Percentiles rank a stretch among this genome's conserved stretches.
Conservation (phyloP, 2,329 filamentous ascomycete genomes). For the Xylaria arbuscula region DNA sequence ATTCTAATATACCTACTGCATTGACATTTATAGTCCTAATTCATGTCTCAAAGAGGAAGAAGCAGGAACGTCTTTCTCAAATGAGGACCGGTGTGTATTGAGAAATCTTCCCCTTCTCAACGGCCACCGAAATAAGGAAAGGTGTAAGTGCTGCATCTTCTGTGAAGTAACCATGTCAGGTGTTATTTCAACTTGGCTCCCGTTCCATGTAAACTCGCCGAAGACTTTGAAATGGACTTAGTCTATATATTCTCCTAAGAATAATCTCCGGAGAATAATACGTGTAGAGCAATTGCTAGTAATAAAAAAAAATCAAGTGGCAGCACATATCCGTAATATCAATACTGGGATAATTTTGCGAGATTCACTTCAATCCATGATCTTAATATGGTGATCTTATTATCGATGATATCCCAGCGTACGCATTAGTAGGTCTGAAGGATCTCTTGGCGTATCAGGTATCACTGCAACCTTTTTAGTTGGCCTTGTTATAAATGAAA, state of each 20-base stretch:
- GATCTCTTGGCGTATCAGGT: conserved; percentile 40
- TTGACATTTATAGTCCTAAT: conserved; percentile 2
- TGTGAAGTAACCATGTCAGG: not conserved
- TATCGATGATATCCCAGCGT: no score
- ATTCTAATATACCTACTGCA: conserved; percentile 15
- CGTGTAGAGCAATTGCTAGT: no score
- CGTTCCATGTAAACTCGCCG: no score
- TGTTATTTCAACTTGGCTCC: not conserved
- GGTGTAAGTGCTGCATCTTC: conserved; percentile 3
- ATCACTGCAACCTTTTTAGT: conserved; percentile 16
- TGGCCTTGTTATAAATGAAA: conserved; percentile 20
- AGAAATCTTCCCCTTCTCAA: not conserved
- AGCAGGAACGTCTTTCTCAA: conserved; percentile 18
- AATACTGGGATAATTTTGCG: not conserved
- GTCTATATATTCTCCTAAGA: no score
- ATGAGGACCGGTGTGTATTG: conserved; percentile 3
- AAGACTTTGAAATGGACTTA: no score
- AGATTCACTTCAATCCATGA: not conserved
- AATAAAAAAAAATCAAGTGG: not conserved
- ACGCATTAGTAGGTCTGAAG: conserved; percentile 16
- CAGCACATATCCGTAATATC: not conserved
- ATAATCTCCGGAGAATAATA: no score
- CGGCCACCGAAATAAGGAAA: conserved; percentile 28
- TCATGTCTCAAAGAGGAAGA: not conserved
- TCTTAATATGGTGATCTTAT: conserved; percentile 8